Percentiles rank a stretch among this genome's conserved stretches.
phyloP scores from a whole-genome alignment of 306 rosid species.

The Acacia melanoxylon region DNA sequence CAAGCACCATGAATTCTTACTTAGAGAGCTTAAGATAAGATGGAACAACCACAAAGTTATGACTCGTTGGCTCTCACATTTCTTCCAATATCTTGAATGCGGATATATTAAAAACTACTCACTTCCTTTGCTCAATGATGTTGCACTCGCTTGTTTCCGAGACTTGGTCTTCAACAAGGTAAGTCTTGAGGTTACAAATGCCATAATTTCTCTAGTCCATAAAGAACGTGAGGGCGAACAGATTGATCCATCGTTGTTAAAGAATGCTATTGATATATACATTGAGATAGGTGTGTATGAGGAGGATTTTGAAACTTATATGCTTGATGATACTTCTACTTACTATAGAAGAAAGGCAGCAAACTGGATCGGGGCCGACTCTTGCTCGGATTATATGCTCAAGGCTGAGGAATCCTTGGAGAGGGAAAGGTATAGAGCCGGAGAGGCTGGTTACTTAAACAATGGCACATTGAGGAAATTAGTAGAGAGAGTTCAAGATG shows the following conservation, averaged over 20 bases:
- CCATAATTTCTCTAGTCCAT: constrained; percentile 36
- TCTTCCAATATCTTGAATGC: constrained; percentile 42
- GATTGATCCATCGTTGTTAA: neutral
- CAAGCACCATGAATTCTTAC: constrained; percentile 47
- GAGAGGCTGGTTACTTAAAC: neutral
- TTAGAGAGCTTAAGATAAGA: constrained; percentile 49
- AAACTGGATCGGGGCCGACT: constrained; percentile 46
- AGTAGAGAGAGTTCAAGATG: neutral
- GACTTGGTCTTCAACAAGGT: constrained; percentile 47
- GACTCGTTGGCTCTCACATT: constrained; percentile 37
- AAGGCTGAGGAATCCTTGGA: constrained; percentile 46
- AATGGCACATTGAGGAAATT: neutral
- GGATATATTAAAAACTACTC: constrained; percentile 35
- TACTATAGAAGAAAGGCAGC: constrained; percentile 52
- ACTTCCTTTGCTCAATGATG: constrained; percentile 41
- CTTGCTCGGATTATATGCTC: constrained; percentile 60
- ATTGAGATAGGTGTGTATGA: neutral
- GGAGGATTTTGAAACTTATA: constrained; percentile 44
- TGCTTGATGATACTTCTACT: constrained; percentile 48
- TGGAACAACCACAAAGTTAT: constrained; percentile 46
- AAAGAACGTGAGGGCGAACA: neutral
- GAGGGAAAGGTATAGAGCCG: constrained; percentile 28
- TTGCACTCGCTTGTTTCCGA: constrained; percentile 45
- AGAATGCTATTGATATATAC: too few relatives aligned
- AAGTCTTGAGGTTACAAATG: constrained; percentile 44